Evolutionary conservation across 2,329 filamentous ascomycete genomes (phyloP).

Genomic region (Zymoseptoria pseudotritici): DNA sequence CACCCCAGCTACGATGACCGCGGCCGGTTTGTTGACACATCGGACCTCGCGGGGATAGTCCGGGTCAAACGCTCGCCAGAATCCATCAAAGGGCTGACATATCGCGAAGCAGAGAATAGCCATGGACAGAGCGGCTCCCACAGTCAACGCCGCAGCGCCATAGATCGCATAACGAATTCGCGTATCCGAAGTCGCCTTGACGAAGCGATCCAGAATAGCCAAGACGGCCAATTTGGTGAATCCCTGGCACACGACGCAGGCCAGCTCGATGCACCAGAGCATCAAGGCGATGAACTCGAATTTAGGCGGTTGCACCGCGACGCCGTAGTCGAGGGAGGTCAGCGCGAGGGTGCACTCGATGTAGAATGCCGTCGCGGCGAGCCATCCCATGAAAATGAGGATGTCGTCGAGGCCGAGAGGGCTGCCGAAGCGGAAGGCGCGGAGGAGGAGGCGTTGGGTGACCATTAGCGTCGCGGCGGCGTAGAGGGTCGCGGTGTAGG

Average conservation of each 20-base stretch:
- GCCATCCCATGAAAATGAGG: slow-evolving; percentile 1
- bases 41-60: slow-evolving; percentile 29
- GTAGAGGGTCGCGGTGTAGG: slow-evolving; percentile 23
- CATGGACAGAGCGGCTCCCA: background rate
- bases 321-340: slow-evolving; percentile 25
- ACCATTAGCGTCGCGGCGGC: slow-evolving; percentile 23
- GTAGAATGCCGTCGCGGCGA: slow-evolving; percentile 13
- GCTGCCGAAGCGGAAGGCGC: slow-evolving; percentile 21
- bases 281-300: slow-evolving; percentile 12
- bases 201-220: background rate
- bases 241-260: slow-evolving; percentile 19
- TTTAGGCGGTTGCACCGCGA: slow-evolving; percentile 32
- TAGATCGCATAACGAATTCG: background rate
- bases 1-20: slow-evolving; percentile 33
- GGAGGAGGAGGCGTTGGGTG: slow-evolving; percentile 23
- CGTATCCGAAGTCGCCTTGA: background rate
- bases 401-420: slow-evolving; percentile 29
- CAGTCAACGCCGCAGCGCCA: background rate
- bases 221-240: background rate
- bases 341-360: slow-evolving; percentile 18
- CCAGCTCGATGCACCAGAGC: slow-evolving; percentile 28
- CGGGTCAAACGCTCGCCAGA: background rate
- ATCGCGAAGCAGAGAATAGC: background rate
- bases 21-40: slow-evolving; percentile 35
- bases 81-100: background rate